phyloP scores from a whole-genome alignment of 371 early-diverging fungal genomes.

The Catenaria anguillulae region DNA sequence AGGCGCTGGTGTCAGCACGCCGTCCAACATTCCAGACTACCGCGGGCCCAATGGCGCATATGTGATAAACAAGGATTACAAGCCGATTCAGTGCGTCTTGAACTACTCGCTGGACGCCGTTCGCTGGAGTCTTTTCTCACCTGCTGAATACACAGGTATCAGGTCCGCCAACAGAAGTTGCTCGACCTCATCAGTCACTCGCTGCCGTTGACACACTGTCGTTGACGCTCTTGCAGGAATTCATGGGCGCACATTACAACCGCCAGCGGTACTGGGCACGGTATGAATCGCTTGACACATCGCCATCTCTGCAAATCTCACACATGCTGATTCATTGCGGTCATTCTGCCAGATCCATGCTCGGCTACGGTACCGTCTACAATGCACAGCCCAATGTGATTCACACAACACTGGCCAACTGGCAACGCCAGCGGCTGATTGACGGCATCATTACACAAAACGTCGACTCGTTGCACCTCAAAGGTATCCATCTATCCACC shows the following conservation, averaged over 20 bases:
- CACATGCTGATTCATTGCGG: too few species aligned
- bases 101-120: too few species aligned
- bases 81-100: conserved; percentile 47
- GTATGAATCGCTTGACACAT: background rate
- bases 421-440: conserved; percentile 30
- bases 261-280: conserved; percentile 85
- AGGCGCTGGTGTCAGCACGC: conserved; percentile 55
- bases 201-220: background rate
- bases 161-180: background rate
- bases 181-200: background rate
- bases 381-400: conserved; percentile 52
- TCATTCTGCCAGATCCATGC: conserved; percentile 42
- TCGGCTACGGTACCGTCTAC: conserved; percentile 60
- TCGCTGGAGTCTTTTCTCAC: too few species aligned
- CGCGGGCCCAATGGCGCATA: conserved; percentile 69
- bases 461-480: conserved; percentile 66
- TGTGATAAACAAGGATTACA: conserved; percentile 55
- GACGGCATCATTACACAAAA: conserved; percentile 70
- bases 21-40: conserved; percentile 78
- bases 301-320: background rate
- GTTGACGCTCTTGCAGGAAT: conserved; percentile 55
- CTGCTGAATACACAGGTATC: background rate
- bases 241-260: conserved; percentile 36
- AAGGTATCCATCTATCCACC: conserved; percentile 10
- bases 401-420: conserved; percentile 41